phyloP scores from a whole-genome alignment of 306 rosid genomes.

The Elaeagnus macrophylla region DNA sequence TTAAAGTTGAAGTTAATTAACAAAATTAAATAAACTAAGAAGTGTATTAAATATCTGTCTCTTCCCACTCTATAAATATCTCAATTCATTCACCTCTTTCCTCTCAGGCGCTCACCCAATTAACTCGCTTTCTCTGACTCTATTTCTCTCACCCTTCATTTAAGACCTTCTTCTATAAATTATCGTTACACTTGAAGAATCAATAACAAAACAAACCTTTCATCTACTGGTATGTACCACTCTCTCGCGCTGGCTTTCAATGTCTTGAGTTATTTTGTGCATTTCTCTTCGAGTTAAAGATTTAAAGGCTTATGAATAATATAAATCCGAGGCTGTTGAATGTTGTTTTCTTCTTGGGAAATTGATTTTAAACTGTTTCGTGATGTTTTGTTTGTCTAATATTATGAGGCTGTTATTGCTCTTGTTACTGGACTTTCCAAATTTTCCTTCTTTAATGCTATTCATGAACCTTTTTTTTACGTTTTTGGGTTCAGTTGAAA shows the following conservation, averaged over 20 bases:
- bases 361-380: not conserved
- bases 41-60: no score
- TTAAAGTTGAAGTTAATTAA: no score
- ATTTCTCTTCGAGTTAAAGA: not conserved
- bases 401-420: no score
- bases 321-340: no score
- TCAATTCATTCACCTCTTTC: not conserved
- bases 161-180: conserved; percentile 14
- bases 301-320: no score
- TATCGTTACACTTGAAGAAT: not conserved
- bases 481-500: no score
- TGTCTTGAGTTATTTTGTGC: not conserved
- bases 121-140: not conserved
- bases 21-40: no score
- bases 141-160: conserved; percentile 16
- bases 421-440: no score
- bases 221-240: conserved; percentile 16
- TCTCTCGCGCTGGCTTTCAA: not conserved
- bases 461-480: no score
- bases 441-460: no score
- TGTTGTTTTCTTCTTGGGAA: not conserved
- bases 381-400: no score
- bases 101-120: not conserved
- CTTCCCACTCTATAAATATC: conserved; percentile 12
- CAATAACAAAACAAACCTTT: not conserved